Conservation (phyloP, 345 rosid genomes). For the Anastatica hierochuntica region DNA sequence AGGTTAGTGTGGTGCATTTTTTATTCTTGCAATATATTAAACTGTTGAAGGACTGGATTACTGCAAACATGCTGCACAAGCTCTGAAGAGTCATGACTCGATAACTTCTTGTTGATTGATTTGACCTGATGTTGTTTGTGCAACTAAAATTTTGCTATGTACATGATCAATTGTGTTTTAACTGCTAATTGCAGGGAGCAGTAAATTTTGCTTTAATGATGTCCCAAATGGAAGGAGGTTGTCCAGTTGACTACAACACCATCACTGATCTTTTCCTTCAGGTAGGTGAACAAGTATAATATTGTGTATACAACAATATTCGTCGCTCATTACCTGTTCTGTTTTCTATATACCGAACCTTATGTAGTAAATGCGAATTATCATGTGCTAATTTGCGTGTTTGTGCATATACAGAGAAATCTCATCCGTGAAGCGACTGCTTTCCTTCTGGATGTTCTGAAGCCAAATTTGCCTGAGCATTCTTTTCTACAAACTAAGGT, state of each 20-base stretch:
- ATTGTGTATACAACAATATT: neutral
- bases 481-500: slow-evolving; percentile 93
- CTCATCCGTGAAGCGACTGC: slow-evolving; percentile 99
- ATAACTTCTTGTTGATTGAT: neutral
- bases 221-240: slow-evolving; percentile 99
- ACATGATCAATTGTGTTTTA: too few relatives aligned
- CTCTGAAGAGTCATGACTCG: slow-evolving; percentile 7
- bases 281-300: slow-evolving; percentile 33
- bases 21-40: slow-evolving; percentile 5
- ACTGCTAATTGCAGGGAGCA: slow-evolving; percentile 59
- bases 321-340: neutral
- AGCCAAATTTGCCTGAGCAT: slow-evolving; percentile 95
- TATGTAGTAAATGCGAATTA: neutral
- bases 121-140: neutral
- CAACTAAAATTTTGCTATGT: neutral
- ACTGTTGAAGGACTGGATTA: neutral
- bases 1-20: slow-evolving; percentile 42
- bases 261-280: slow-evolving; percentile 99
- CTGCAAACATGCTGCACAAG: neutral
- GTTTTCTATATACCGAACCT: too few relatives aligned
- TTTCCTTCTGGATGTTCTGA: slow-evolving; percentile 90
- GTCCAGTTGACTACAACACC: slow-evolving; percentile 96
- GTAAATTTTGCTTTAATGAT: slow-evolving; percentile 99
- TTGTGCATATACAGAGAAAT: slow-evolving; percentile 59
- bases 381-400: slow-evolving; percentile 1